Conservation (phyloP, 768 basidiomycete species). For the Cyathus striatus region DNA sequence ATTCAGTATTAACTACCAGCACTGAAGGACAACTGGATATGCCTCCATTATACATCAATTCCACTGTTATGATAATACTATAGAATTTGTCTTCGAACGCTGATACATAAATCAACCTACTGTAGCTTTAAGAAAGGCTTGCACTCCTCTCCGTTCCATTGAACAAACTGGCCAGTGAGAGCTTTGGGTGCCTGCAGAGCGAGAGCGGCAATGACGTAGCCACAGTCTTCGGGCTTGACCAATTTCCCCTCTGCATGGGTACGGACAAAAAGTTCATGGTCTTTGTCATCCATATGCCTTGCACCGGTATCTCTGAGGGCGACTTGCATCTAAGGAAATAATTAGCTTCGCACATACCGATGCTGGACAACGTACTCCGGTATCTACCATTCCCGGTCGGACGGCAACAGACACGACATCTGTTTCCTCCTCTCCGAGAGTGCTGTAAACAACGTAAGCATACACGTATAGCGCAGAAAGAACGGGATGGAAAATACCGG, state of each 20-base stretch:
- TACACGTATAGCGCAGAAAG: neutral
- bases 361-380: constrained; percentile 38
- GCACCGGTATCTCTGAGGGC: constrained; percentile 46
- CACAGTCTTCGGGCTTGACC: constrained; percentile 68
- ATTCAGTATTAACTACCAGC: no score
- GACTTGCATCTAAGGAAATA: constrained; percentile 60
- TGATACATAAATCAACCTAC: no score
- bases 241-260: constrained; percentile 63
- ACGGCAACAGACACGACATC: constrained; percentile 68
- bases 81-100: no score
- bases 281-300: constrained; percentile 46
- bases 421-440: constrained; percentile 82
- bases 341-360: constrained; percentile 3
- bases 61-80: no score
- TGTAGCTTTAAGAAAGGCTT: constrained; percentile 43
- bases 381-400: constrained; percentile 87
- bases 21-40: no score
- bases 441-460: constrained; percentile 37
- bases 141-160: constrained; percentile 74
- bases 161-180: constrained; percentile 74
- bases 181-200: constrained; percentile 57
- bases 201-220: constrained; percentile 74
- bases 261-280: constrained; percentile 53
- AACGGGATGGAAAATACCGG: constrained; percentile 37
- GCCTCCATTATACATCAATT: no score